Evolutionary conservation across 2,329 filamentous ascomycete species (phyloP), one percentile per base, ranked within the genome.

Genomic region (Dothidotthia symphoricarpi): DNA sequence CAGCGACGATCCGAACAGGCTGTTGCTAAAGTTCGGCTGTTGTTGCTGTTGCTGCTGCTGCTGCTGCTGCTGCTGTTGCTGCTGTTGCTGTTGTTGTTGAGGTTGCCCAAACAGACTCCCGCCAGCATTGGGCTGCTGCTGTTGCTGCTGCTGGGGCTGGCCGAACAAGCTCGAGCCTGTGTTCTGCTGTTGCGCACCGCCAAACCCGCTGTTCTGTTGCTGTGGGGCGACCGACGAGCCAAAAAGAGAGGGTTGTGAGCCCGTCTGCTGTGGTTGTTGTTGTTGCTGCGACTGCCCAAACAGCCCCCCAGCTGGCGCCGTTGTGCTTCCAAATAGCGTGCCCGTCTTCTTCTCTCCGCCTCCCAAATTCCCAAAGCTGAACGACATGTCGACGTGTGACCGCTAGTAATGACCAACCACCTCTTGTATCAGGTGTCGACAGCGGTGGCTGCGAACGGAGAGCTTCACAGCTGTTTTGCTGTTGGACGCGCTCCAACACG

Each of bases 31-130:
- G 28, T 61, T 61, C 27, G 68, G 67, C 31, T 69, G 69, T 24
- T 66, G 62, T 27, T 67, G 63, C 32, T 63, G 63, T 45, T 70
- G 64, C 22, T 54, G 55, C n/a, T 53, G 51, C 9, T 73, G 74
- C 39, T 74, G 73, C 36, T 70, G 65, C 34, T 62, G 59, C 40
- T 52, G 48, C 13, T 46, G 43, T 19, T 66, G 60, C 30, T 62
- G 61, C 49, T 70, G 62, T 14, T 43, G 45, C 12, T 24, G 49
- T n/a, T n/a, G 61, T 31, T 63, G 63, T 48, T 73, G 66, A 45
- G 66, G 59, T 31, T 75, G 57, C 2, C 53, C 72, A 31, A 60
- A 63, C 26, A 61, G 30, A 35, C 52, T 55, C 37, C 73, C 70
- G 39, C 70, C 66, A 31, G 64, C 58, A 43, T 68, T 67, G 10